phyloP scores from a whole-genome alignment of 2,329 filamentous ascomycete genomes.

The Zymoseptoria tritici region DNA sequence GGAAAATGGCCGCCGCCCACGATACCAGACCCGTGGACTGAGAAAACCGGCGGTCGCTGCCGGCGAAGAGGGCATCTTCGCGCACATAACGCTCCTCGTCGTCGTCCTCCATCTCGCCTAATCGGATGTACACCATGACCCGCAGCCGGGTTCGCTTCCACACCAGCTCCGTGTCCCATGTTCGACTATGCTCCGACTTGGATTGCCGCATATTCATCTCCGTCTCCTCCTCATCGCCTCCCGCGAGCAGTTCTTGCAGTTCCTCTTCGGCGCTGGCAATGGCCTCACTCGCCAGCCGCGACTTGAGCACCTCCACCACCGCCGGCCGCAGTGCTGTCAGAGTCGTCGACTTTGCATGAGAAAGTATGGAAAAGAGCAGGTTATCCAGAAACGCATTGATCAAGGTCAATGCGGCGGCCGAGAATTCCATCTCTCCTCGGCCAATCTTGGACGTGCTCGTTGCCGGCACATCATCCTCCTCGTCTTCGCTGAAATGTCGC shows the following conservation, averaged over 20 bases:
- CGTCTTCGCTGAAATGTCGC: conserved; percentile 51
- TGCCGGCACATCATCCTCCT: conserved; percentile 55
- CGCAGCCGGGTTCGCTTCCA: conserved; percentile 91
- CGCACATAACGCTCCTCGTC: conserved; percentile 87
- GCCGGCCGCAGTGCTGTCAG: conserved; percentile 70
- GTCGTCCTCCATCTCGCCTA: conserved; percentile 96
- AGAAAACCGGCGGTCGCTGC: conserved; percentile 51
- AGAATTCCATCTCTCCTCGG: conserved; percentile 61
- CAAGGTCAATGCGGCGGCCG: conserved; percentile 63
- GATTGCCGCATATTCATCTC: conserved; percentile 24
- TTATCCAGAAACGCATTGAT: conserved; percentile 93
- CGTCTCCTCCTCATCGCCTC: conserved; percentile 59
- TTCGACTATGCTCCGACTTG: conserved; percentile 34
- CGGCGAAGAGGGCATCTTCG: conserved; percentile 62
- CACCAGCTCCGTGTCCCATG: conserved; percentile 84
- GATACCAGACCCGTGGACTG: conserved; percentile 53
- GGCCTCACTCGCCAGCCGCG: conserved; percentile 77
- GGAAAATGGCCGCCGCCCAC: conserved; percentile 86
- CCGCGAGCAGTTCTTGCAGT: conserved; percentile 76
- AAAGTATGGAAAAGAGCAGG: conserved; percentile 83
- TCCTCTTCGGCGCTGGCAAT: conserved; percentile 79
- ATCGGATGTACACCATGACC: conserved; percentile 96
- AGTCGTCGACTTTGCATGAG: conserved; percentile 67
- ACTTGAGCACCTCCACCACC: conserved; percentile 78
- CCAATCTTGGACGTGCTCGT: conserved; percentile 48